phyloP scores from a whole-genome alignment of 805 yeast species.

The Blastobotrys attinorum region DNA sequence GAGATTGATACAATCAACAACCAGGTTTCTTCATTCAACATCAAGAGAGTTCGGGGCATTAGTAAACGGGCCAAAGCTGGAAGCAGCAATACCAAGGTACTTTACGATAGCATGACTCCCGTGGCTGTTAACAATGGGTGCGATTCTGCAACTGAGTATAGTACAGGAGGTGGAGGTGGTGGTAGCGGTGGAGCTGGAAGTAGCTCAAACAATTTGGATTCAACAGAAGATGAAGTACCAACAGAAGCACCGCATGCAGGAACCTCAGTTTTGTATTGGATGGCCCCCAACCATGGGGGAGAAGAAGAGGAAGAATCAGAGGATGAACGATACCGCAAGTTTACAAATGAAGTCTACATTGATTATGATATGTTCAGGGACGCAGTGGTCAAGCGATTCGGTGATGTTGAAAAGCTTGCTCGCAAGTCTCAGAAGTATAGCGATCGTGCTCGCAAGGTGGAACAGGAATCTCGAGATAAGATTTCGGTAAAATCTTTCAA shows the following conservation, averaged over 20 bases:
- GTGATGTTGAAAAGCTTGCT: conserved; percentile 85
- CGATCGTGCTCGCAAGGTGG: conserved; percentile 24
- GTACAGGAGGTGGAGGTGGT: no score
- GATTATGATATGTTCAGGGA: conserved; percentile 34
- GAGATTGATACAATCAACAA: conserved; percentile 28
- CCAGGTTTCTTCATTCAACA: conserved; percentile 33
- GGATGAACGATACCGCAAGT: conserved; percentile 15
- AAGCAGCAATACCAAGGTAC: conserved; percentile 1
- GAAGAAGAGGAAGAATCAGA: conserved; percentile 5
- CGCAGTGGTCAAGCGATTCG: conserved; percentile 64
- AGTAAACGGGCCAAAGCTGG: conserved; percentile 8
- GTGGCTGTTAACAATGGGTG: not conserved
- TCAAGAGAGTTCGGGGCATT: conserved; percentile 71
- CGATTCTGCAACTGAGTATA: no score
- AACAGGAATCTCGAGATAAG: conserved; percentile 37
- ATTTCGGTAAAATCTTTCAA: conserved; percentile 63
- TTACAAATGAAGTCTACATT: conserved; percentile 25
- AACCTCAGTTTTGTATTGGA: conserved; percentile 40
- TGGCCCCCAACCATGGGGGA: conserved; percentile 25
- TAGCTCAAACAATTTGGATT: not conserved
- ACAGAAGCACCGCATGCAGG: conserved; percentile 4
- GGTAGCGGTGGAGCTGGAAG: no score
- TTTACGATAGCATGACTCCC: not conserved
- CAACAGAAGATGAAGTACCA: not conserved
- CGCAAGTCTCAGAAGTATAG: conserved; percentile 58